Base-by-base conservation (phyloP, 2,329 filamentous ascomycete species). In the Hymenoscyphus scutula region DNA sequence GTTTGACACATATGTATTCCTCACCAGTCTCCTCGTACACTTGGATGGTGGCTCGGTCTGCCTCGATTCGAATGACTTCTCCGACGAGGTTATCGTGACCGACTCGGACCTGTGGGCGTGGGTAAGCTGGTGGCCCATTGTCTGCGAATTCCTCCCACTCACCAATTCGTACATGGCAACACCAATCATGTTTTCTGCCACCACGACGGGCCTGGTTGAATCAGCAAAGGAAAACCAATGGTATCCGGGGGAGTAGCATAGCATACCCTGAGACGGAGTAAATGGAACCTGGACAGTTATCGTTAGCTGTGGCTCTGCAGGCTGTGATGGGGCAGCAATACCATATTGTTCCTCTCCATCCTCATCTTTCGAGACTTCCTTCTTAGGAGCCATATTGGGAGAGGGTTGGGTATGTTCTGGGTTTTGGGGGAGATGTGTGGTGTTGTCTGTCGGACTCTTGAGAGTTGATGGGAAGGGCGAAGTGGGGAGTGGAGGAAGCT, bases 151-250 rank as follows among this genome's bases (percentile, higher is more conserved):
- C 3, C 6, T 6, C 30, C 38, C 63, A 68, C 34, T 65, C 62
- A 73, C 92, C 82, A 99, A 84, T 82, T 99, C 95, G 87, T 98
- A 97, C 95, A 99, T 99, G 78, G 95, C 93, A 84, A 95, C 95
- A 78, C 95, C 95, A 75, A 94, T 92, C 93, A 99, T 97, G 79
- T 97, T 89, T 82, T 98, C 94, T 76, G 94, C 95, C 72, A 99
- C 86, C 73, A 99, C 89, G 82, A 99, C 95, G 75, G 95, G 95
- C 70, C 91, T 89, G 69, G 48, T 23, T 19, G 60, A n/a, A 58
- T 71, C 45, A 51, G 45, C 25, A 25, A 60, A 27, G 48, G 27
- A n/a, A 13, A 45, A 53, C 1, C 5, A 54, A 29, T 41, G 25
- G 8, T 58, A 57, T 53, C 8, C 23, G 17, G 10, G 27, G 32